Percentiles rank a stretch among this genome's conserved stretches.
phyloP scores from a whole-genome alignment of 495 filamentous ascomycete species.

The Xylaria sp. region DNA sequence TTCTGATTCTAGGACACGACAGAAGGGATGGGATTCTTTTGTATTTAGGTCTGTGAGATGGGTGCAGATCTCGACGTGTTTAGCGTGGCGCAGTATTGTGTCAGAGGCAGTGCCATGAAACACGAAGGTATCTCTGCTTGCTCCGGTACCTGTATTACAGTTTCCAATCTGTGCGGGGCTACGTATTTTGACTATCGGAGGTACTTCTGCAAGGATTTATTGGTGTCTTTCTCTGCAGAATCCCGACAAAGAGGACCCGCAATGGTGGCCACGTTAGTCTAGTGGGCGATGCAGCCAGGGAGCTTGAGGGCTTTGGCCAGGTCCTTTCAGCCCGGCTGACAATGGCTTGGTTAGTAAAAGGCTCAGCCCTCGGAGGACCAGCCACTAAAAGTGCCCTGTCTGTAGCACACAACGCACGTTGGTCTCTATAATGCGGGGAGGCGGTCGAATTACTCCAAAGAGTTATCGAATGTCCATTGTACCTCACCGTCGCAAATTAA shows the following conservation, averaged over 20 bases:
- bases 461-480: constrained; percentile 20
- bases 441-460: constrained; percentile 11
- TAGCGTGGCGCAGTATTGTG: constrained; percentile 30
- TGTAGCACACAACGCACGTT: background rate
- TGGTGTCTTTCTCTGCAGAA: constrained; percentile 1
- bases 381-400: background rate
- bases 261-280: constrained; percentile 19
- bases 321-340: constrained; percentile 16
- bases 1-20: background rate
- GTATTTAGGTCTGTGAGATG: constrained; percentile 22
- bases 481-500: background rate
- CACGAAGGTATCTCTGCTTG: background rate
- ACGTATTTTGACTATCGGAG: background rate
- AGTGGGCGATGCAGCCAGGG: constrained; percentile 2
- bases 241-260: constrained; percentile 14
- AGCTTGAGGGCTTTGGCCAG: background rate
- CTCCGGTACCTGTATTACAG: background rate
- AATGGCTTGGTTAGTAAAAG: constrained; percentile 16
- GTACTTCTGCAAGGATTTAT: background rate
- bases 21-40: constrained; percentile 28
- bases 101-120: constrained; percentile 3
- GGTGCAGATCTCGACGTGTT: constrained; percentile 27
- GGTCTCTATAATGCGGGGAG: constrained; percentile 6
- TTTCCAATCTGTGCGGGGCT: background rate
- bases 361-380: constrained; percentile 17